These are phyloP conservation scores for Nakaseomyces glabratus DNA, from an alignment of 1,139 yeast genomes.

Conservation along the genomic window DNA sequence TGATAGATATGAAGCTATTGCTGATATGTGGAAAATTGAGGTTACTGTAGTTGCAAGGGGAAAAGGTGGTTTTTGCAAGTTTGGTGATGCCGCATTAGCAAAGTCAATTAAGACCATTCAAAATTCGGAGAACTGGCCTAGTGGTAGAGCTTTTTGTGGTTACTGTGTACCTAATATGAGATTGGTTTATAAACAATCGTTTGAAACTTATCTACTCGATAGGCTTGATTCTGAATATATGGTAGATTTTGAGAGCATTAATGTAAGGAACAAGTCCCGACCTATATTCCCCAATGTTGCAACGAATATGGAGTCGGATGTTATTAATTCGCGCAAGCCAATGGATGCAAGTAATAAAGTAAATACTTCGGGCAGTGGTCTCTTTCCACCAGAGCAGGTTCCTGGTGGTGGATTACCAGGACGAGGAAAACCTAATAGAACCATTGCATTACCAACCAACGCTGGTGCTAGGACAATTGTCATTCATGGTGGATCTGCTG, in stretches of 20 bases:
- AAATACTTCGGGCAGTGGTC: not conserved
- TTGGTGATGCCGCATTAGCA: conserved; percentile 31
- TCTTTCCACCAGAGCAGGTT: too few relatives aligned
- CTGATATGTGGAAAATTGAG: conserved; percentile 43
- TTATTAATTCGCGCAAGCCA: conserved; percentile 5
- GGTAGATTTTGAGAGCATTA: conserved; percentile 9
- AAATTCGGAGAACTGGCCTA: conserved; percentile 23
- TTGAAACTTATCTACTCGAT: conserved; percentile 10
- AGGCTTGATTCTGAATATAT: conserved; percentile 6
- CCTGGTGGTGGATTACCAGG: not conserved
- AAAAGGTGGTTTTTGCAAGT: conserved; percentile 28
- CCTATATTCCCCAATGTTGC: conserved; percentile 15
- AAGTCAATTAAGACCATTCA: conserved; percentile 21
- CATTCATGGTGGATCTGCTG: conserved; percentile 41
- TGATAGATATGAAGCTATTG: conserved; percentile 34
- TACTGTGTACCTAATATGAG: conserved; percentile 14
- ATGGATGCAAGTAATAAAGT: conserved; percentile 7
- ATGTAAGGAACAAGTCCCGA: conserved; percentile 7
- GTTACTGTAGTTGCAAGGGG: conserved; percentile 32
- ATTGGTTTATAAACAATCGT: conserved; percentile 1
- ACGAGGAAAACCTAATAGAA: conserved; percentile 5
- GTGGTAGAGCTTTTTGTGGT: conserved; percentile 32
- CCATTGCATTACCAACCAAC: conserved; percentile 6
- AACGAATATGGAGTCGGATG: conserved; percentile 10
- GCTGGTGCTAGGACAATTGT: conserved; percentile 20